Evolutionary conservation across 1,284 basidiomycete genomes (phyloP).

Genomic region (Leccinum huronense): DNA sequence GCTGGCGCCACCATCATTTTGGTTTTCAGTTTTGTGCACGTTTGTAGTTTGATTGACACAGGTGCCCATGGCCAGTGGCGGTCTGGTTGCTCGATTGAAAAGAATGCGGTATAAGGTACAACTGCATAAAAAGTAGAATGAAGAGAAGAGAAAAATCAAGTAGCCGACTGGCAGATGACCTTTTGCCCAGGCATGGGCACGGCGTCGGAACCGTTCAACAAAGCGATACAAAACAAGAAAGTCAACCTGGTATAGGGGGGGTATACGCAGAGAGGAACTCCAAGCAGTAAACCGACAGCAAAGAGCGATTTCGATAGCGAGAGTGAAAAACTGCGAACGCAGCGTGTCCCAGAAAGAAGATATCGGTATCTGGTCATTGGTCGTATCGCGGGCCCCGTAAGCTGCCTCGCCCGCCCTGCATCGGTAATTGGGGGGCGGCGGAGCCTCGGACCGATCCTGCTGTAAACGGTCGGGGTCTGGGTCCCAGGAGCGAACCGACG

Average conservation of each 20-base stretch:
- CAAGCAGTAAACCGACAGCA: constrained; percentile 4
- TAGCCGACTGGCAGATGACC: constrained; percentile 1
- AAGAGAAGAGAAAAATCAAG: constrained; percentile 6
- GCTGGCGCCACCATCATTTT: constrained; percentile 19
- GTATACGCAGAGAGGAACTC: constrained; percentile 22
- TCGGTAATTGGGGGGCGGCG: constrained; percentile 29
- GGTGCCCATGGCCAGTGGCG: constrained; percentile 3
- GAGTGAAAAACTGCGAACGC: not conserved
- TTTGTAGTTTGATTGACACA: constrained; percentile 2
- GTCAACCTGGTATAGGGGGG: constrained; percentile 11
- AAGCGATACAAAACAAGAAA: constrained; percentile 2
- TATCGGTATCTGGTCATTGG: not conserved
- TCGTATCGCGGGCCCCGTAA: constrained; percentile 18
- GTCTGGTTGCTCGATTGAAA: constrained; percentile 6
- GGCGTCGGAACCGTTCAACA: not conserved
- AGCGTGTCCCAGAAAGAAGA: constrained; percentile 24
- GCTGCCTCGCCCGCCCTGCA: constrained; percentile 32
- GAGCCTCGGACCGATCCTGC: constrained; percentile 24
- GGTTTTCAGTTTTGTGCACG: constrained; percentile 9
- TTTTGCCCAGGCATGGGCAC: not conserved
- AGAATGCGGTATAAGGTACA: constrained; percentile 21
- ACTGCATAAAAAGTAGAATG: not conserved
- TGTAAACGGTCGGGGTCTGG: constrained; percentile 29
- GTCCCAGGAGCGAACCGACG: constrained; percentile 30
- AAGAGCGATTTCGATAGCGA: constrained; percentile 11